Evolutionary conservation across 495 filamentous ascomycete species (phyloP).

Genomic region (Aspergillus campestris): DNA sequence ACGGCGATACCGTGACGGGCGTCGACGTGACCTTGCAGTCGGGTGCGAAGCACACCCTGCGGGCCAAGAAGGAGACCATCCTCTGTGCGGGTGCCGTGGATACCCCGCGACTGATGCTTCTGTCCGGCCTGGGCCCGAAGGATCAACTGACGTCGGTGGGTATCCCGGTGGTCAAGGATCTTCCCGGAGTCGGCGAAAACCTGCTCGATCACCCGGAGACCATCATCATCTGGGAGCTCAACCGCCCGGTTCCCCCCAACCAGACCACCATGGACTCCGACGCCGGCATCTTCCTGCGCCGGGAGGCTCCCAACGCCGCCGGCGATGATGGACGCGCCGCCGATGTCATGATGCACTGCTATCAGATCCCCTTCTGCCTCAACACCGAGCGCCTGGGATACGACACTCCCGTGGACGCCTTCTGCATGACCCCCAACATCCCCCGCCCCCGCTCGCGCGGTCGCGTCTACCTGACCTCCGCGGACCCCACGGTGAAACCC

Average conservation of each 20-base stretch:
- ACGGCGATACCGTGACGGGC: constrained; percentile 51
- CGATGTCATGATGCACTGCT: constrained; percentile 89
- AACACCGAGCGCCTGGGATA: constrained; percentile 69
- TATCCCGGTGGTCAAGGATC: constrained; percentile 62
- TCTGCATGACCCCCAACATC: constrained; percentile 91
- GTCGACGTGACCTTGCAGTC: constrained; percentile 59
- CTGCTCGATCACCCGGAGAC: constrained; percentile 69
- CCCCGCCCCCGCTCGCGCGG: constrained; percentile 71
- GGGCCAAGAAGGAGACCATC: constrained; percentile 61
- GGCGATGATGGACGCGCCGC: constrained; percentile 58
- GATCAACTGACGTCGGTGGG: constrained; percentile 53
- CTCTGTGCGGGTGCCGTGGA: constrained; percentile 72
- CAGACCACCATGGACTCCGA: constrained; percentile 83
- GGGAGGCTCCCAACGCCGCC: constrained; percentile 55
- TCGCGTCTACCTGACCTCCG: constrained; percentile 60
- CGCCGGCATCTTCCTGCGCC: constrained; percentile 74
- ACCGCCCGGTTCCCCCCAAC: constrained; percentile 61
- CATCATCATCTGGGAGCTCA: constrained; percentile 80
- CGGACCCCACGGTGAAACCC: constrained; percentile 65
- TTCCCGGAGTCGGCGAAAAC: constrained; percentile 74
- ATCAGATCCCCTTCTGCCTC: constrained; percentile 75
- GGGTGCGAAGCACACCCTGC: constrained; percentile 50
- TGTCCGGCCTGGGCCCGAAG: constrained; percentile 67
- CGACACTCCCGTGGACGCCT: constrained; percentile 63
- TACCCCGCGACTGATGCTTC: constrained; percentile 63